Base-by-base conservation (phyloP, 1,284 basidiomycete genomes). In the Trichosporon sp. region DNA sequence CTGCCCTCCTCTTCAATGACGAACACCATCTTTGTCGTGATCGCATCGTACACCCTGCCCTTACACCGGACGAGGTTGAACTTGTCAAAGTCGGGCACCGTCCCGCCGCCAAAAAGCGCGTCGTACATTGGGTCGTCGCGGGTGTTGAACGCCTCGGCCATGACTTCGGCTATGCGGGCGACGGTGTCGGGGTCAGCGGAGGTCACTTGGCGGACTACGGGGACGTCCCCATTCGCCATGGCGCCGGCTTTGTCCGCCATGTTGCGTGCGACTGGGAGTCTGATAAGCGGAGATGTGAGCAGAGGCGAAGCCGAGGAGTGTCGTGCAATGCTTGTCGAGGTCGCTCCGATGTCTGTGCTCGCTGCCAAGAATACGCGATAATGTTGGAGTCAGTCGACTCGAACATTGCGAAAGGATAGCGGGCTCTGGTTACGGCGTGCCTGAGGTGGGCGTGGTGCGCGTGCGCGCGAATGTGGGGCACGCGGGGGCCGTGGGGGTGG, bases 131-230 rank as follows among this genome's bases (percentile, higher is more conserved):
- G 34, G 27, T 58, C 57, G 21, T 63, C 61, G 14, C 14, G 21
- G 3, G 57, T 32, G 46, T 58, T 58, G 34, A 63, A 63, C 33
- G 33, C 36, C 19, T 58, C 33, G 13, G 61, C 61, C 33, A 63
- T 29, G 14, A 63, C 33, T 16, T 13, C 27, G 9, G 61, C 61
- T 10, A 54, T 11, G 33, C 32, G n/a, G n/a, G 31, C 57, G 34
- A 63, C 56, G 3, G 49, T 54, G 49, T 29, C 25, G 5, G 25
- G 25, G 11, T 54, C 49, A 16, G 49, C 49, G 8, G 13, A n/a
- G 6, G 49, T 54, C 14, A 54, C 25, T 16, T 54, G 49, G 25
- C 27, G 27, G n/a, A n/a, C n/a, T n/a, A n/a, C n/a, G n/a, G n/a
- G n/a, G n/a, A n/a, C n/a, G n/a, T n/a, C n/a, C n/a, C n/a, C n/a